These are phyloP conservation scores for Penicillium brevicompactum DNA, from an alignment of 2,329 filamentous ascomycete genomes.

Conservation along the genomic window DNA sequence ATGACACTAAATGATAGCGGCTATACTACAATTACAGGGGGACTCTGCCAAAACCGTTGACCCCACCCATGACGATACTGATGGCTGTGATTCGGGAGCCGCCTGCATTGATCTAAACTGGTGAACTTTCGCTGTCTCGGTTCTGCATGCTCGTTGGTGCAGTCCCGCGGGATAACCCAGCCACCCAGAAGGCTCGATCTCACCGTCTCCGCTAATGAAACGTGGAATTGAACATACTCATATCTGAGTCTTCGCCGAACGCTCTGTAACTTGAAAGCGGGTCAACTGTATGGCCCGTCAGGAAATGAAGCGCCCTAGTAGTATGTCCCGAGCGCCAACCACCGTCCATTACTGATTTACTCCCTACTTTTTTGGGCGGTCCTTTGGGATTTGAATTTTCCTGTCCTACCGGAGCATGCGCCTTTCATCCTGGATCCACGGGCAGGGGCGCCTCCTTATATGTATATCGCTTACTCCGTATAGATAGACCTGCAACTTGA, in stretches of 20 bases:
- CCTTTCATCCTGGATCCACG: slow-evolving; percentile 12
- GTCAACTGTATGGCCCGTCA: slow-evolving; percentile 24
- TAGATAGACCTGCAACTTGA: slow-evolving; percentile 9
- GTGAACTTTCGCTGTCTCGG: slow-evolving; percentile 16
- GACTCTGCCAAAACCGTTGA: no score
- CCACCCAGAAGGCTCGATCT: slow-evolving; percentile 31
- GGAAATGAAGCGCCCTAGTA: slow-evolving; percentile 34
- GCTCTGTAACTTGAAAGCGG: not conserved
- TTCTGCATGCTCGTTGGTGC: slow-evolving; percentile 36
- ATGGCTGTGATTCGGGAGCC: slow-evolving; percentile 27
- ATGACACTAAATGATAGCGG: slow-evolving; percentile 1
- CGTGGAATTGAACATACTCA: slow-evolving; percentile 19
- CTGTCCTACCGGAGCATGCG: slow-evolving; percentile 28
- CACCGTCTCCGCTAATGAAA: slow-evolving; percentile 34
- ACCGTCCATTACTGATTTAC: slow-evolving; percentile 28
- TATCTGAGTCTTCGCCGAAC: slow-evolving; percentile 16
- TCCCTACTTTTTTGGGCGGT: slow-evolving; percentile 2
- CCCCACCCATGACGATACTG: slow-evolving; percentile 7
- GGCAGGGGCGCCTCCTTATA: slow-evolving; percentile 16
- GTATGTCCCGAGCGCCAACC: slow-evolving; percentile 28
- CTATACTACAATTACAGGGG: not conserved
- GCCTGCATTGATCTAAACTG: slow-evolving; percentile 25
- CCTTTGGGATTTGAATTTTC: slow-evolving; percentile 17
- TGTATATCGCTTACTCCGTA: slow-evolving; percentile 20
- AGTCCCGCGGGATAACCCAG: slow-evolving; percentile 14